Evolutionary conservation across 768 basidiomycete species (phyloP).

Genomic region (Hydnomerulius pinastri): DNA sequence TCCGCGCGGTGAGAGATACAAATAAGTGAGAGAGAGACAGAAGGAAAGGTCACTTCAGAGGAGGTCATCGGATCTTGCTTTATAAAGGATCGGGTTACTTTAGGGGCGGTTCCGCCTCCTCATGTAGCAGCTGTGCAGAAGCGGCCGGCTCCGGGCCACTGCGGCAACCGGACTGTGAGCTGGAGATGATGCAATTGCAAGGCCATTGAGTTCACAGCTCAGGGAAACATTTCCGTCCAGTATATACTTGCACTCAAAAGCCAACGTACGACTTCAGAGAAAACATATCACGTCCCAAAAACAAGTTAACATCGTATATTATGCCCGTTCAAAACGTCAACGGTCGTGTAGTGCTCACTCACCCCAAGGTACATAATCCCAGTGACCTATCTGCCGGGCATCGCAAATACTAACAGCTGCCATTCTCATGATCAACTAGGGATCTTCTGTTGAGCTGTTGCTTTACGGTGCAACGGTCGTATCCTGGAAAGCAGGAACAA

Average conservation of each 20-base stretch:
- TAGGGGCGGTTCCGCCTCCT: not conserved
- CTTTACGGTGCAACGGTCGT: constrained; percentile 85
- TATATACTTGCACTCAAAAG: not conserved
- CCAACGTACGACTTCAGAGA: not conserved
- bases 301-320: not conserved
- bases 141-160: too few species aligned
- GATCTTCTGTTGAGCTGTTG: constrained; percentile 63
- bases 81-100: not conserved
- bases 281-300: too few species aligned
- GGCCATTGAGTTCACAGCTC: not conserved
- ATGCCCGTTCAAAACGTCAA: constrained; percentile 60
- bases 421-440: constrained; percentile 40
- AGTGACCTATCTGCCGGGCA: not conserved
- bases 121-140: too few species aligned
- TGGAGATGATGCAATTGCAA: not conserved
- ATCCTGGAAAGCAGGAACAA: constrained; percentile 73
- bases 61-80: constrained; percentile 1
- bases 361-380: constrained; percentile 61
- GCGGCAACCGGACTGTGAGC: too few species aligned
- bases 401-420: too few species aligned
- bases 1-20: not conserved
- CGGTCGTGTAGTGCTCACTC: constrained; percentile 51
- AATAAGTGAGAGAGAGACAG: not conserved
- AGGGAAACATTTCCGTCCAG: too few species aligned
- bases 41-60: not conserved